phyloP scores from a whole-genome alignment of 768 basidiomycete genomes.

The Pleurotus sapidus region DNA sequence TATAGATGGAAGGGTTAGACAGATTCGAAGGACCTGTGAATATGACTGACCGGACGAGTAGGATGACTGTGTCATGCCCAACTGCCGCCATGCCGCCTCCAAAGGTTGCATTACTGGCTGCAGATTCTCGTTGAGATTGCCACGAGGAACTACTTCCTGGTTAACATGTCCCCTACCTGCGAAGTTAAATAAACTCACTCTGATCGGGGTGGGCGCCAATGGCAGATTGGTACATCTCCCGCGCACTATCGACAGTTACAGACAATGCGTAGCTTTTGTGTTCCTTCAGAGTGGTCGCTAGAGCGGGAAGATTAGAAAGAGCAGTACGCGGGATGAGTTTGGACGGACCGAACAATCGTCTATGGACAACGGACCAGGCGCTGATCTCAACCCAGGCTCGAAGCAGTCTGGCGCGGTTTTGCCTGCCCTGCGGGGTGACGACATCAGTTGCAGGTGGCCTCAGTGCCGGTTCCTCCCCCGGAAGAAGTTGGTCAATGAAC shows the following conservation, averaged over 20 bases:
- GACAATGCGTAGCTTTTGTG: slow-evolving; percentile 36
- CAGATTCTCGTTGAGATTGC: slow-evolving; percentile 41
- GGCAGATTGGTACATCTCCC: slow-evolving; percentile 70
- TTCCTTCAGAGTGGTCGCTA: slow-evolving; percentile 47
- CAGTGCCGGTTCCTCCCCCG: slow-evolving; percentile 40
- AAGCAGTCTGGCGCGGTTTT: slow-evolving; percentile 59
- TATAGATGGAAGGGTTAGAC: background rate
- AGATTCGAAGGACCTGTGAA: background rate
- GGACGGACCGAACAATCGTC: slow-evolving; percentile 39
- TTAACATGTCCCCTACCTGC: slow-evolving; percentile 1
- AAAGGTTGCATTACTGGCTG: slow-evolving; percentile 33
- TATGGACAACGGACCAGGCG: slow-evolving; percentile 64
- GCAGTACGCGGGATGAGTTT: background rate
- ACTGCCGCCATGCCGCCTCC: slow-evolving; percentile 37
- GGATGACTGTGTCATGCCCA: slow-evolving; percentile 67
- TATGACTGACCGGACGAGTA: slow-evolving; percentile 57
- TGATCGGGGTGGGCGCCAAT: slow-evolving; percentile 80
- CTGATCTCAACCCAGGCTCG: slow-evolving; percentile 79
- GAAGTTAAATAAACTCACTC: slow-evolving; percentile 43
- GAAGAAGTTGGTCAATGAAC: slow-evolving; percentile 26
- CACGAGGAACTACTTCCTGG: slow-evolving; percentile 46
- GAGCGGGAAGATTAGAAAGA: slow-evolving; percentile 5
- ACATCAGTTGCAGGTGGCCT: slow-evolving; percentile 55
- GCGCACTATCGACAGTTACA: slow-evolving; percentile 53
- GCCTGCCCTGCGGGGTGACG: slow-evolving; percentile 39